Evolutionary conservation across 2,329 filamentous ascomycete genomes (phyloP), one percentile per base, ranked within the genome.

Genomic region (Diaporthe capsici): DNA sequence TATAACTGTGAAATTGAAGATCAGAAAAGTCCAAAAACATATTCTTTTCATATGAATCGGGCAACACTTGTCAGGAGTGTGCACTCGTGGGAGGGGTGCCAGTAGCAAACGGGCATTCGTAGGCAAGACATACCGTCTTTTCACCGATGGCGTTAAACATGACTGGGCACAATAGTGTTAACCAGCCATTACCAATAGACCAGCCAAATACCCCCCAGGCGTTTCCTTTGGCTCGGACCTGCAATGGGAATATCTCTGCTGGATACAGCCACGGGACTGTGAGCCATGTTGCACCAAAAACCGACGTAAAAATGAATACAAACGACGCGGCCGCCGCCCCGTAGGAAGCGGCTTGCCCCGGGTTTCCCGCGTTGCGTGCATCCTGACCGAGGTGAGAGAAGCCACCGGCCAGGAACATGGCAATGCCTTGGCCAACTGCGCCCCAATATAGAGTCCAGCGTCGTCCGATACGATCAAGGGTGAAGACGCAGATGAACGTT

Each of bases 151-250:
- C 85, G 74, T 86, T 84, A 80, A 94, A 93, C 84, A 92, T 92
- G n/a, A 88, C 86, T 0, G 90, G 90, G 12, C 88, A 87, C 0
- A 92, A 83, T 0, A 92, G 85, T 0, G 17, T 79, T 74, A 74
- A 81, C 80, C 44, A 80, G 58, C 61, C 78, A 78, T 94, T 94
- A 0, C 94, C 93, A 70, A 95, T 94, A 20, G 88, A 90, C 94
- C 93, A 95, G 0, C 94, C 93, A 0, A 94, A 89, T 0, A 95
- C 93, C 28, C 94, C 93, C 89, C 91, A 95, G 0, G 93, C 92
- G 76, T 95, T 95, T 8, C 93, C 94, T 79, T 93, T 92, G 1
- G 94, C 93, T 31, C 94, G 89, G 0, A 94, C 89, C 76, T 93
- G 89, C 0, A 94, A 83, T 0, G 93, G 93, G 79, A 94, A 95